These are phyloP conservation scores for Naganishia albida DNA, from an alignment of 1,284 basidiomycete genomes.

Conservation along the genomic window DNA sequence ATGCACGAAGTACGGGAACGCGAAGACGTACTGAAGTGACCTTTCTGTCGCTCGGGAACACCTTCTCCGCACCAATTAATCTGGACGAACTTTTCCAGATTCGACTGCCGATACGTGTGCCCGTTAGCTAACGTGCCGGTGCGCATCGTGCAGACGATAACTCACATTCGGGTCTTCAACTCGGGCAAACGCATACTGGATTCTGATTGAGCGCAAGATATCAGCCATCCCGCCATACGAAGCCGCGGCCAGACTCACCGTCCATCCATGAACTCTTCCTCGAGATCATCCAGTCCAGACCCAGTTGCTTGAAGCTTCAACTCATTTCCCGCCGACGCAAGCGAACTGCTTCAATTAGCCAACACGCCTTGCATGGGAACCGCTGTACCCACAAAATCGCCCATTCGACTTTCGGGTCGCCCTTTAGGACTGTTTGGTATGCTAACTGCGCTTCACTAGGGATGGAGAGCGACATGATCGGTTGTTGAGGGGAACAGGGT, in stretches of 20 bases:
- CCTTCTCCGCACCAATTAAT: conserved; percentile 94
- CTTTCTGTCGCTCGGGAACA: conserved; percentile 88
- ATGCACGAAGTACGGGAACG: background rate
- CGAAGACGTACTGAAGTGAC: conserved; percentile 68
- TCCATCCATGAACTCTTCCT: conserved; percentile 13
- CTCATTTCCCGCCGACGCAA: conserved; percentile 86
- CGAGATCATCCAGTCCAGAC: conserved; percentile 67
- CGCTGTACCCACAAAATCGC: conserved; percentile 60
- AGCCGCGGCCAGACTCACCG: background rate
- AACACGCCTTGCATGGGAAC: background rate
- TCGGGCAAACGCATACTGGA: conserved; percentile 89
- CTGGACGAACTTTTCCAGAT: conserved; percentile 89
- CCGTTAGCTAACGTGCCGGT: too few relatives aligned
- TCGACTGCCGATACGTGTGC: conserved; percentile 63
- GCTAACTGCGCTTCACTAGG: conserved; percentile 67
- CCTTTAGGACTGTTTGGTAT: conserved; percentile 76
- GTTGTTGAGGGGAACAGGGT: background rate
- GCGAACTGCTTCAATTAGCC: background rate
- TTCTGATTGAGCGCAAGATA: conserved; percentile 59
- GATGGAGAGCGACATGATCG: conserved; percentile 51
- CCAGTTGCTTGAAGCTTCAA: conserved; percentile 84
- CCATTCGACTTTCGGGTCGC: conserved; percentile 75
- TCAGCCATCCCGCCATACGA: background rate
- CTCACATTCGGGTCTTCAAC: conserved; percentile 83
- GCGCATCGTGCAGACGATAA: too few relatives aligned